Evolutionary conservation across 306 rosid species (phyloP).

Genomic region (Senna siamea): DNA sequence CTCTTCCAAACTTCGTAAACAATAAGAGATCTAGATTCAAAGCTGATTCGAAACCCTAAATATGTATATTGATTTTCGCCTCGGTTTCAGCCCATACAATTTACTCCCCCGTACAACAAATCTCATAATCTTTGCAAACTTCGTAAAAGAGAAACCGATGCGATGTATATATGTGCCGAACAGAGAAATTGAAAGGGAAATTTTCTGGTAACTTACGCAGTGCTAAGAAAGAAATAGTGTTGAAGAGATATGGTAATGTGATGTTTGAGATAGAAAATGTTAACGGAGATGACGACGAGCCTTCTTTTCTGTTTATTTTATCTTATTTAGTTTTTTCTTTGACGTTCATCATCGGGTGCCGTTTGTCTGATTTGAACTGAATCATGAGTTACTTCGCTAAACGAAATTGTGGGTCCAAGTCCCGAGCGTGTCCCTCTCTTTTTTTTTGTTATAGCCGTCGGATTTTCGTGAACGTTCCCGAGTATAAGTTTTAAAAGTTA

Average conservation of each 20-base stretch:
- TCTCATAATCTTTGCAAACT: not conserved
- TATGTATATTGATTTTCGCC: not conserved
- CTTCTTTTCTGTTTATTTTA: not conserved
- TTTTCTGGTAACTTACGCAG: not conserved
- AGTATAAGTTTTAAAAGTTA: no score
- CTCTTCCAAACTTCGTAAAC: not conserved
- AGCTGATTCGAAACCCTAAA: constrained; percentile 27
- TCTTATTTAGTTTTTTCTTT: no score
- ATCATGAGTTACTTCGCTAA: not conserved
- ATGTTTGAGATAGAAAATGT: not conserved
- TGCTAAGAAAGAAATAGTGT: not conserved
- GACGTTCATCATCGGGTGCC: not conserved
- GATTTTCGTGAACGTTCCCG: no score
- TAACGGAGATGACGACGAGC: not conserved
- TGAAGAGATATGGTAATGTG: not conserved
- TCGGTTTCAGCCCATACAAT: constrained; percentile 41
- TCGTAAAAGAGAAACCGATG: not conserved
- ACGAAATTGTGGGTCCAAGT: no score
- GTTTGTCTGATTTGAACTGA: not conserved
- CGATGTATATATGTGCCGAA: not conserved
- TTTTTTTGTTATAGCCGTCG: no score
- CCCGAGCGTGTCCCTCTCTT: no score
- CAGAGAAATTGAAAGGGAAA: not conserved
- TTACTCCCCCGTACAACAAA: not conserved
- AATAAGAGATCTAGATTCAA: not conserved